Evolutionary conservation across 192 early-diverging fungal genomes (phyloP).

Genomic region (Oehlia diaphana): DNA sequence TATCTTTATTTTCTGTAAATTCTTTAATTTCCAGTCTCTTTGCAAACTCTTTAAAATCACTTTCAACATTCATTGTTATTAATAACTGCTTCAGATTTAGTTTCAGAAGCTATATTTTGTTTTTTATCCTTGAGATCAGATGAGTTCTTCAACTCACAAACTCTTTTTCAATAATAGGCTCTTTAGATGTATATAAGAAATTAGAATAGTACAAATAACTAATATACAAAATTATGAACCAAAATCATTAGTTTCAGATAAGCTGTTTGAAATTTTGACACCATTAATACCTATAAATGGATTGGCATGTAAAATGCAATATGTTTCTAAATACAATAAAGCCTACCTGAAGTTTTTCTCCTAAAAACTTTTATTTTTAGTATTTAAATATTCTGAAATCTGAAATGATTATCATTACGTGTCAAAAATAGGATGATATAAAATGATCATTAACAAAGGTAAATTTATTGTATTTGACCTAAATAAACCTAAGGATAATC

Average conservation of each 20-base stretch:
- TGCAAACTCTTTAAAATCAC: slow-evolving; percentile 2
- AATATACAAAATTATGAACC: slow-evolving; percentile 21
- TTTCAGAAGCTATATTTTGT: slow-evolving; percentile 22
- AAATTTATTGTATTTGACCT: too few species aligned
- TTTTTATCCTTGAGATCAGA: neutral
- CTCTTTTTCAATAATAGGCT: slow-evolving; percentile 13
- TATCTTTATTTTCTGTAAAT: slow-evolving; percentile 24
- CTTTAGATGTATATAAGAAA: slow-evolving; percentile 10
- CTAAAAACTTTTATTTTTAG: too few species aligned
- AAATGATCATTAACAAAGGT: too few species aligned
- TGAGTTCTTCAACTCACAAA: slow-evolving; percentile 16
- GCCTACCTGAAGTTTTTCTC: too few species aligned
- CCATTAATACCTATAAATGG: slow-evolving; percentile 13
- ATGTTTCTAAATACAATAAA: too few species aligned
- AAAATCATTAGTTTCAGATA: slow-evolving; percentile 25
- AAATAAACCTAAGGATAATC: too few species aligned
- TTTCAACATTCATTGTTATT: slow-evolving; percentile 13
- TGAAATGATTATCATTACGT: too few species aligned
- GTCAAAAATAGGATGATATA: too few species aligned
- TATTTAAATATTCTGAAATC: too few species aligned
- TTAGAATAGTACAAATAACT: slow-evolving; percentile 24
- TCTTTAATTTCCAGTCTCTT: slow-evolving; percentile 13
- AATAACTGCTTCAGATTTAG: slow-evolving; percentile 15
- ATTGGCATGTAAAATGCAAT: slow-evolving; percentile 4
- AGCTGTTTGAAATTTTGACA: slow-evolving; percentile 16